Evolutionary conservation across 2,329 filamentous ascomycete species (phyloP).

Genomic region (Cordyceps fumosorosea): DNA sequence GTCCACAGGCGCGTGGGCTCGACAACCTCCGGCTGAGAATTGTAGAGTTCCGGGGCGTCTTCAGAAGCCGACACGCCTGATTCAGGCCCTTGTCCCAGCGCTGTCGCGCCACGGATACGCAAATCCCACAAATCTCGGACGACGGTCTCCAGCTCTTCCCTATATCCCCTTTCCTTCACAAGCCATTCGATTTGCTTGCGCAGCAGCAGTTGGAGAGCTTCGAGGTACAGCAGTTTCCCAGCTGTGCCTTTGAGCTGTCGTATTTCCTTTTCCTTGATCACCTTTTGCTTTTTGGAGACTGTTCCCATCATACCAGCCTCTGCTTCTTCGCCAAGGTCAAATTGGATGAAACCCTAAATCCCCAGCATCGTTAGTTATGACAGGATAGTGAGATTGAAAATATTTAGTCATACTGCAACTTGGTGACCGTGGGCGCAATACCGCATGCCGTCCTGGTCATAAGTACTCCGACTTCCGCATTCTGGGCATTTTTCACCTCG

Average conservation of each 20-base stretch:
- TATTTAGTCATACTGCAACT: slow-evolving; percentile 52
- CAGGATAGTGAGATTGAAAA: neutral
- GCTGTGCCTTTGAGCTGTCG: slow-evolving; percentile 57
- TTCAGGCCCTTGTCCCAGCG: slow-evolving; percentile 21
- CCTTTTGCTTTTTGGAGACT: slow-evolving; percentile 50
- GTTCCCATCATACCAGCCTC: slow-evolving; percentile 57
- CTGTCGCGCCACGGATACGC: slow-evolving; percentile 43
- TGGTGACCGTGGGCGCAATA: slow-evolving; percentile 79
- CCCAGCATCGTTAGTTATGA: neutral
- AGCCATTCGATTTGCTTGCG: slow-evolving; percentile 76
- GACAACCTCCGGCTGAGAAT: slow-evolving; percentile 28
- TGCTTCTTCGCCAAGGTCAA: slow-evolving; percentile 60
- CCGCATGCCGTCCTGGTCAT: slow-evolving; percentile 66
- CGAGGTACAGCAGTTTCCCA: slow-evolving; percentile 72
- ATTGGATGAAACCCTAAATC: slow-evolving; percentile 46
- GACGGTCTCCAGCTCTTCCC: slow-evolving; percentile 67
- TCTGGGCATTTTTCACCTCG: slow-evolving; percentile 49
- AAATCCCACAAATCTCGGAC: slow-evolving; percentile 83
- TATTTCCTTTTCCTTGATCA: slow-evolving; percentile 45
- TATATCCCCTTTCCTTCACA: slow-evolving; percentile 58
- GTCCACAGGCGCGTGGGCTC: slow-evolving; percentile 24
- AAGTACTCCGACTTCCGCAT: slow-evolving; percentile 67
- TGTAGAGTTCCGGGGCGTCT: slow-evolving; percentile 30
- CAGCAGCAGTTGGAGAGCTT: slow-evolving; percentile 77
- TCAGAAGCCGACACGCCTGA: slow-evolving; percentile 12